These are phyloP conservation scores for Aeminium ludgeri DNA, from an alignment of 495 filamentous ascomycete genomes.

Conservation along the genomic window DNA sequence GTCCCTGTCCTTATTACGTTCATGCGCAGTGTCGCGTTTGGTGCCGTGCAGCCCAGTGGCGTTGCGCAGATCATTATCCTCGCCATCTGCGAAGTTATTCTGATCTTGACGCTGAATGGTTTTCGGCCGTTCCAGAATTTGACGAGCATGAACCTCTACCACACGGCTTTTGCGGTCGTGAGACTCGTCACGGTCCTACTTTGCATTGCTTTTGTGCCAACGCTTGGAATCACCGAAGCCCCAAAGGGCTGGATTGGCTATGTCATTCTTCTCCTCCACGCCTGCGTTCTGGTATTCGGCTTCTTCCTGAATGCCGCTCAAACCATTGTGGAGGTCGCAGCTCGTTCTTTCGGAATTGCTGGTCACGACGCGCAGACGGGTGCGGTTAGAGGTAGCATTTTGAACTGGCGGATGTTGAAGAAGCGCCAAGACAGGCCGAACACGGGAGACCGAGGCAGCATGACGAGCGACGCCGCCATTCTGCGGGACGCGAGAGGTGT, in stretches of 20 bases:
- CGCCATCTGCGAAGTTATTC: conserved; percentile 84
- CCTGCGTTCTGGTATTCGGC: conserved; percentile 71
- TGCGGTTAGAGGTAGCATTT: conserved; percentile 11
- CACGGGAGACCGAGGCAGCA: conserved; percentile 45
- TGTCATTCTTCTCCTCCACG: conserved; percentile 73
- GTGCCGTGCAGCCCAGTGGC: conserved; percentile 80
- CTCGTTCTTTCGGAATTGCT: conserved; percentile 22
- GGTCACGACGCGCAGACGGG: conserved; percentile 11
- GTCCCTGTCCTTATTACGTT: conserved; percentile 71
- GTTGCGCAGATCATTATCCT: conserved; percentile 83
- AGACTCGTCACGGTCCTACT: conserved; percentile 66
- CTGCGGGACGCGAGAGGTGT: conserved; percentile 46
- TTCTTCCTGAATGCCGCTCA: conserved; percentile 88
- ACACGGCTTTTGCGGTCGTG: conserved; percentile 64
- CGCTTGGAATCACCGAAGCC: conserved; percentile 55
- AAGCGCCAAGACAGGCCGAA: conserved; percentile 3
- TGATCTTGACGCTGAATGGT: conserved; percentile 71
- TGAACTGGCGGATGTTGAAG: conserved; percentile 14
- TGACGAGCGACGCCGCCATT: conserved; percentile 69
- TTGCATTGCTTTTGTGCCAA: conserved; percentile 74
- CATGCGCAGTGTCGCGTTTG: conserved; percentile 74
- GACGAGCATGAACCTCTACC: conserved; percentile 96
- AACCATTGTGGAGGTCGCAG: conserved; percentile 72
- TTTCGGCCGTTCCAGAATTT: conserved; percentile 79
- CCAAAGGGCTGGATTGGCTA: conserved; percentile 92